phyloP scores from a whole-genome alignment of 2,329 filamentous ascomycete species.

The Fusarium sulawesiense region DNA sequence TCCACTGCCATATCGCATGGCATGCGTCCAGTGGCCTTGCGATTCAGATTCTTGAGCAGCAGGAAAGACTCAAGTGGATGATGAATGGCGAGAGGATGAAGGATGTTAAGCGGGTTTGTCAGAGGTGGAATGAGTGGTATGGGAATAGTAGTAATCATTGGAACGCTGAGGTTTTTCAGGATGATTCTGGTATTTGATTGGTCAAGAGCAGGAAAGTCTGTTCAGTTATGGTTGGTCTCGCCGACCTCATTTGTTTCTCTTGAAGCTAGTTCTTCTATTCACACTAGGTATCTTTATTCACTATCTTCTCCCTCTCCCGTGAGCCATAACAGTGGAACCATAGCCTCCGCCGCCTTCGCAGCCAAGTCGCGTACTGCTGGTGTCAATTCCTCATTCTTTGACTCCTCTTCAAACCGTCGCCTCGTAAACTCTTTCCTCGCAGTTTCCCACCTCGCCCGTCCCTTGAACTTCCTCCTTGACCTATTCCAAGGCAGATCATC shows the following conservation, averaged over 20 bases:
- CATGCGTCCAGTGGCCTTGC: slow-evolving; percentile 53
- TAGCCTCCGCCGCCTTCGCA: neutral
- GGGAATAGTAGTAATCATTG: slow-evolving; percentile 5
- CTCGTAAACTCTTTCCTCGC: slow-evolving; percentile 7
- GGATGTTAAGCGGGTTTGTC: slow-evolving; percentile 21
- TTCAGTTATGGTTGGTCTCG: rapidly evolving
- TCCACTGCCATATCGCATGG: slow-evolving; percentile 63
- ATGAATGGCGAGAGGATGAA: neutral
- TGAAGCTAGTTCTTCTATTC: neutral
- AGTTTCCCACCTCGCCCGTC: slow-evolving; percentile 15
- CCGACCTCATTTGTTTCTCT: neutral
- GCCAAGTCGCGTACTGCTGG: neutral
- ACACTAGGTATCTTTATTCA: neutral
- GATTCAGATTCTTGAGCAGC: slow-evolving; percentile 39
- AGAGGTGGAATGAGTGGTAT: slow-evolving; percentile 29
- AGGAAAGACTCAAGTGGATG: neutral
- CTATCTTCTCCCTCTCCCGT: neutral
- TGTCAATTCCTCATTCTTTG: neutral
- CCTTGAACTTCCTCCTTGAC: neutral
- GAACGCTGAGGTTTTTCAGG: slow-evolving; percentile 14
- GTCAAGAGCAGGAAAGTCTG: no score
- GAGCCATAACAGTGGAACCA: neutral
- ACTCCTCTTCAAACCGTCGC: slow-evolving; percentile 4
- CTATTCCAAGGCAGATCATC: slow-evolving; percentile 12
- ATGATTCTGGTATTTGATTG: slow-evolving; percentile 10